Evolutionary conservation across 371 early-diverging fungal genomes (phyloP), one percentile per base, ranked within the genome.

Genomic region (Blakeslea trispora): DNA sequence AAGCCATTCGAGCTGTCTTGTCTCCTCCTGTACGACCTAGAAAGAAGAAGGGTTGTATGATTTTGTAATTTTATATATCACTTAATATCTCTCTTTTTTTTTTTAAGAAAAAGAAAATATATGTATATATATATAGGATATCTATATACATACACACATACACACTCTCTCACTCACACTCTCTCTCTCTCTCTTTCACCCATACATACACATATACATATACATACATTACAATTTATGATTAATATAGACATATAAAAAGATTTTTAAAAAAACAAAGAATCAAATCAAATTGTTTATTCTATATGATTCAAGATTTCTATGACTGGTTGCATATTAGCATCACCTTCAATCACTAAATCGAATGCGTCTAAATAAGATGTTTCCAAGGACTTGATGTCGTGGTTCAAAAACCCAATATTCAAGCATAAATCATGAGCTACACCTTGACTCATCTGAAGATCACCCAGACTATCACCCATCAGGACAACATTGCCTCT

Each of bases 1-100:
- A 94, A 66, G 98, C 97, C 39, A 97, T 97, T 61, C 87, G 97
- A 45, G 97, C 97, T n/a, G 98, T 93, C 13, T 77, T 96, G 59
- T 75, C 79, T 55, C 90, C 91, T 24, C 73, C 80, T 37, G 74
- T 77, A 64, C 73, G 80, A 45, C 74, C 74, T 47, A 87, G 73
- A 64, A 77, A 74, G 65, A 71, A 72, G 53, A 90, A 87, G 77
- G 81, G 77, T 69, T 91, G 91, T 74, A 50, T 84, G 46, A 80
- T 91, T 55, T 81, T 90, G 63, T 91, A 86, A 53, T 45, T 7
- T 28, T 28, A 28, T 28, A 28, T 28, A 28, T 28, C 28, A 28
- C 28, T 28, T 28, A 28, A 28, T 28, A 17, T 24, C 40, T 15
- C 21, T 37, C 37, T 17, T 37, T 19, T n/a, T 13, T 31, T 5